Conservation (phyloP, 2,329 filamentous ascomycete species). For the Colletotrichum gloeosporioides region DNA sequence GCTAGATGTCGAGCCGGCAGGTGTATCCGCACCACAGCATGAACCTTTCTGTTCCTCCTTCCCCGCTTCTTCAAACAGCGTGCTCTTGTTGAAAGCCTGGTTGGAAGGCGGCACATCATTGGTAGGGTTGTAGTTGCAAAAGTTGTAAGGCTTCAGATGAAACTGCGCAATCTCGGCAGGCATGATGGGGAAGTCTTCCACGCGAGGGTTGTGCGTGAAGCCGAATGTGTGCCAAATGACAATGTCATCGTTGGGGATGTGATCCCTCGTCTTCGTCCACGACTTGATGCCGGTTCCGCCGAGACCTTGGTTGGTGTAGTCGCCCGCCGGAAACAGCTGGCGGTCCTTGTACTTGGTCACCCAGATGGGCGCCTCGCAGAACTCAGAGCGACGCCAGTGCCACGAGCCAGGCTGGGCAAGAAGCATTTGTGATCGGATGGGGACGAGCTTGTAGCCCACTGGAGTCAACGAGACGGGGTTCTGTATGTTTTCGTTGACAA, state of each 20-base stretch:
- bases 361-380: slow-evolving; percentile 39
- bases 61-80: background rate
- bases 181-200: slow-evolving; percentile 75
- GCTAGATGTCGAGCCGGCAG: background rate
- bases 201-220: slow-evolving; percentile 65
- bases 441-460: slow-evolving; percentile 38
- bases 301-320: slow-evolving; percentile 45
- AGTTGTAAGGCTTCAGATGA: slow-evolving; percentile 54
- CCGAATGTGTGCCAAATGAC: slow-evolving; percentile 58
- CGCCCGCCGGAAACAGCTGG: slow-evolving; percentile 41
- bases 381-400: slow-evolving; percentile 39
- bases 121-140: slow-evolving; percentile 57
- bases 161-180: slow-evolving; percentile 62
- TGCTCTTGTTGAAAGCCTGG: slow-evolving; percentile 47
- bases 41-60: background rate
- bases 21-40: background rate
- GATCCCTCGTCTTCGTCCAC: slow-evolving; percentile 55
- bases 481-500: slow-evolving; percentile 35
- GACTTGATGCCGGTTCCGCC: slow-evolving; percentile 39
- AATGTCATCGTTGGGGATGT: slow-evolving; percentile 54
- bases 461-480: slow-evolving; percentile 37
- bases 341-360: slow-evolving; percentile 39
- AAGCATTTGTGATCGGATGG: slow-evolving; percentile 28
- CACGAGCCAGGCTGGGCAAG: slow-evolving; percentile 29
- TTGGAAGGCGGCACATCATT: slow-evolving; percentile 53